Conservation (phyloP, 495 filamentous ascomycete species). For the Hypoxylon intermedium region DNA sequence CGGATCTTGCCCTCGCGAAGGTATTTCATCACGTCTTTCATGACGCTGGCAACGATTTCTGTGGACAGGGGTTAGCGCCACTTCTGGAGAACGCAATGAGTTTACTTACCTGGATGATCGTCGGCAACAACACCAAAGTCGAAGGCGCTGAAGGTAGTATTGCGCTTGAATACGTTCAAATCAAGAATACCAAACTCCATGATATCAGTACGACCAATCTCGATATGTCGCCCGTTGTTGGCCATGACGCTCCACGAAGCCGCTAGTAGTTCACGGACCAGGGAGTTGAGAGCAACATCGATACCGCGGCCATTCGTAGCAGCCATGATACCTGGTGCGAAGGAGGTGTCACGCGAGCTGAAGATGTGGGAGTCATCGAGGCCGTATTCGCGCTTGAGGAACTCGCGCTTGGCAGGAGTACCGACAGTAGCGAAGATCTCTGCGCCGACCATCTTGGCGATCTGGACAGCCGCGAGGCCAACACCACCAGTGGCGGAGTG, state of each 20-base stretch:
- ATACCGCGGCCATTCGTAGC: slow-evolving; percentile 56
- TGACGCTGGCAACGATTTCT: too few species aligned
- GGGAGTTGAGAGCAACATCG: slow-evolving; percentile 60
- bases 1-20: too few species aligned
- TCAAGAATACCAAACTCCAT: too few species aligned
- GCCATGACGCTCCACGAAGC: slow-evolving; percentile 57
- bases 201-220: slow-evolving; percentile 51
- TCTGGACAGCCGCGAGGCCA: slow-evolving; percentile 58
- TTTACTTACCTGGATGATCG: too few species aligned
- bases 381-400: slow-evolving; percentile 47
- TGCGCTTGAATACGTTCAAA: too few species aligned
- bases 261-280: slow-evolving; percentile 54
- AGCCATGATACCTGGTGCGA: slow-evolving; percentile 50
- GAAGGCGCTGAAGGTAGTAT: too few species aligned
- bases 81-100: too few species aligned
- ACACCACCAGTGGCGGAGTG: slow-evolving; percentile 57
- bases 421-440: slow-evolving; percentile 59
- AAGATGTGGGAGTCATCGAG: slow-evolving; percentile 58
- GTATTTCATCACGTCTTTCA: too few species aligned
- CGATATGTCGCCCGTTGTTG: slow-evolving; percentile 60
- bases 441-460: slow-evolving; percentile 53
- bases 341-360: slow-evolving; percentile 42
- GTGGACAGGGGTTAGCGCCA: too few species aligned
- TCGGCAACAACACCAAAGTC: too few species aligned
- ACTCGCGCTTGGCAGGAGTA: slow-evolving; percentile 45